Conservation (phyloP, 352 stramenopile species). For the Globisporangium iwayamae region DNA sequence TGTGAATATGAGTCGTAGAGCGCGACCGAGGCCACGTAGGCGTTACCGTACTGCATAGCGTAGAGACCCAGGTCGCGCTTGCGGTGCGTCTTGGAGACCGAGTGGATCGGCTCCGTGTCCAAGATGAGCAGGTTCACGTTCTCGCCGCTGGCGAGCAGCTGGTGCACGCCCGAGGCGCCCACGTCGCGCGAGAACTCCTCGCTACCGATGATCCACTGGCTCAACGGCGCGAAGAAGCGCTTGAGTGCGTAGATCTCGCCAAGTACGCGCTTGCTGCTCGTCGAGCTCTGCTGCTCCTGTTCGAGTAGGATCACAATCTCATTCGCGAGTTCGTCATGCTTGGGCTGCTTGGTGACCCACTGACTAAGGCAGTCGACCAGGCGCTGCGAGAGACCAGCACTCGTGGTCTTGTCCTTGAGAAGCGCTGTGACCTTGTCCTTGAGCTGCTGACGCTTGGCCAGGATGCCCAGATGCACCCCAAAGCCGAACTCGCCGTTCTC, state of each 20-base stretch:
- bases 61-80: constrained; percentile 92
- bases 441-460: constrained; percentile 67
- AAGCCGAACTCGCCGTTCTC: constrained; percentile 77
- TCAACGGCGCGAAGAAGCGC: constrained; percentile 60
- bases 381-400: constrained; percentile 34
- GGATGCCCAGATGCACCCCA: constrained; percentile 60
- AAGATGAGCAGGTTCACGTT: constrained; percentile 79
- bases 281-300: constrained; percentile 36
- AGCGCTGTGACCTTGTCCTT: constrained; percentile 57
- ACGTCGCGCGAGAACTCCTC: constrained; percentile 74
- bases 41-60: constrained; percentile 93
- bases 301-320: constrained; percentile 67
- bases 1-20: constrained; percentile 88
- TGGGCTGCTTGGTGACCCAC: constrained; percentile 49
- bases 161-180: constrained; percentile 64
- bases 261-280: constrained; percentile 14
- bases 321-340: constrained; percentile 54
- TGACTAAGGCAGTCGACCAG: constrained; percentile 43
- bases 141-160: constrained; percentile 68
- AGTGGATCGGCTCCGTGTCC: constrained; percentile 71
- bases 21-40: constrained; percentile 90
- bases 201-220: constrained; percentile 79
- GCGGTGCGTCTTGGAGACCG: constrained; percentile 58
- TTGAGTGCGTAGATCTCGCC: constrained; percentile 50
- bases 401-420: constrained; percentile 25